Evolutionary conservation across 345 rosid genomes (phyloP), one percentile per base, ranked within the genome.

Genomic region (Eucalyptus tenuipes): DNA sequence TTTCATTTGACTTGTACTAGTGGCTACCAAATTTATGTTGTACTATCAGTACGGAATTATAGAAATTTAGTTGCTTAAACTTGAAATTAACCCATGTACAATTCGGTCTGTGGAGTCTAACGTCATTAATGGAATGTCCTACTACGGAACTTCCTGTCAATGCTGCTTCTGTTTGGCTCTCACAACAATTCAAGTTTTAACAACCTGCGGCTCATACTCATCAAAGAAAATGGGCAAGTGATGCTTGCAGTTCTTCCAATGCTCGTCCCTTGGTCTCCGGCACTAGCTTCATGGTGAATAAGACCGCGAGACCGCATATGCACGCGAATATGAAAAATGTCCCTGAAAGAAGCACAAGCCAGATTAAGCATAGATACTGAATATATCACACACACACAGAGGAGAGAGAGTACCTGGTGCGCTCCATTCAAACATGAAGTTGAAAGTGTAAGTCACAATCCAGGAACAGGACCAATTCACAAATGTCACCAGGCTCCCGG

Each of bases 251-350:
- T 68, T 95, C 96, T 90, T 95, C 96, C 2, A 94, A 88, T 20
- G 98, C 91, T 91, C 93, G 87, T 45, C 96, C 98, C 89, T 94
- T 95, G 6, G 96, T 95, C 93, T 95, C 96, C 5, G 95, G 95
- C 24, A 94, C 94, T 82, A 93, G 29, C 88, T 88, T 90, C 80
- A 92, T 91, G 5, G 91, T 88, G 85, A 94, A 95, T 44, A 91
- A 6, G 37, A 93, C 81, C 10, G 94, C 82, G 48, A 75, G 45
- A 18, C 88, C 92, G 49, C 91, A 90, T 4, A 92, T 45, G 66
- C 71, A 89, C 10, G 91, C 90, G 49, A 91, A 94, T n/a, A 94
- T 53, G 89, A 91, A 81, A 85, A 92, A 92, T 17, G 90, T 89
- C 29, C 94, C 94, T 93, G 94, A 88, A 91, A 89, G 24, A 0